These are phyloP conservation scores for Cladorrhinum sp. DNA, from an alignment of 2,329 filamentous ascomycete genomes.

Conservation along the genomic window DNA sequence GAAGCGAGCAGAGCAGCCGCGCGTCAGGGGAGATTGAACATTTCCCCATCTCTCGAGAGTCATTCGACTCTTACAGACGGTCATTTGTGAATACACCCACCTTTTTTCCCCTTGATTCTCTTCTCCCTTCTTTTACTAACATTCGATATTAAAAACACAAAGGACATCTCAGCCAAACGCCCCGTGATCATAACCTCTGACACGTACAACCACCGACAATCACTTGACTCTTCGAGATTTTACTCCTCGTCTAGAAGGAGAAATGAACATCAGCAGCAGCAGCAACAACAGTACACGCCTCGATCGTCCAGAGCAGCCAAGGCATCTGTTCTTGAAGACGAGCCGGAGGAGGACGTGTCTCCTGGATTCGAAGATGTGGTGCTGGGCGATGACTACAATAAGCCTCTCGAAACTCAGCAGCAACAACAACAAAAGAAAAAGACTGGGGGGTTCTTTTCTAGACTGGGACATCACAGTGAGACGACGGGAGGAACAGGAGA, in stretches of 20 bases:
- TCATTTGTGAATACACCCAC: slow-evolving; percentile 76
- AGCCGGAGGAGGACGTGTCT: background rate
- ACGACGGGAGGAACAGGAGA: background rate
- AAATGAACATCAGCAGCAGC: background rate
- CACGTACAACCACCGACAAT: slow-evolving; percentile 61
- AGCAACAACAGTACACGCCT: background rate
- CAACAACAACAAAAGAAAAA: slow-evolving; percentile 31
- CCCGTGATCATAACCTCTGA: slow-evolving; percentile 62
- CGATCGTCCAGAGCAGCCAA: background rate
- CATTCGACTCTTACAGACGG: slow-evolving; percentile 92
- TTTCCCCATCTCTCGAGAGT: slow-evolving; percentile 93
- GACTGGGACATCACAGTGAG: background rate
- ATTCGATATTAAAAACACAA: slow-evolving; percentile 4
- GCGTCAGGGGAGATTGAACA: slow-evolving; percentile 81
- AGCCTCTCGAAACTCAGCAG: slow-evolving; percentile 22
- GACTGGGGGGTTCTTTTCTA: background rate
- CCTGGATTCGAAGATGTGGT: slow-evolving; percentile 82
- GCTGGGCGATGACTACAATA: slow-evolving; percentile 65
- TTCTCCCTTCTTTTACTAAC: background rate
- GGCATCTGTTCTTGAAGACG: background rate
- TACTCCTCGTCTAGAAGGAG: slow-evolving; percentile 43
- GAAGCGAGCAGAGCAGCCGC: slow-evolving; percentile 48
- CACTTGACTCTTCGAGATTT: slow-evolving; percentile 71
- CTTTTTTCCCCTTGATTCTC: background rate
- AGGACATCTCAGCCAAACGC: slow-evolving; percentile 90